Evolutionary conservation across 495 filamentous ascomycete genomes (phyloP).

Genomic region (Aspergillus affinis): DNA sequence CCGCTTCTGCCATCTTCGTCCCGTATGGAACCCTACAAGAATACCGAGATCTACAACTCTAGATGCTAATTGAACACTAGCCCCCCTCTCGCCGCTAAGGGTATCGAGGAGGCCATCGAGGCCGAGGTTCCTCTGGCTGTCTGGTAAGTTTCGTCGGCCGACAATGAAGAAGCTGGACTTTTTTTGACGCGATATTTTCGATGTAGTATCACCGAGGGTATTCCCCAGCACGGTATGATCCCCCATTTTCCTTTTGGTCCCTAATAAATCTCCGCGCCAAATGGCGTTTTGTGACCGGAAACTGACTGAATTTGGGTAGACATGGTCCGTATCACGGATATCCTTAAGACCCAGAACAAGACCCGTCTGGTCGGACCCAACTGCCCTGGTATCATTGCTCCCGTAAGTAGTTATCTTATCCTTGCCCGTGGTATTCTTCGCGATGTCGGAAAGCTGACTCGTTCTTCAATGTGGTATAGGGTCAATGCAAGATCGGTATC

Average conservation of each 20-base stretch:
- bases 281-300: neutral
- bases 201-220: conserved; percentile 89
- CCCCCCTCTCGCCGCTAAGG: conserved; percentile 84
- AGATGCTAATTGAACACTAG: conserved; percentile 38
- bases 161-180: conserved; percentile 14
- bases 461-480: conserved; percentile 45
- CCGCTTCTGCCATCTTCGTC: conserved; percentile 94
- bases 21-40: conserved; percentile 57
- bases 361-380: conserved; percentile 96
- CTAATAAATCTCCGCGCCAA: conserved; percentile 27
- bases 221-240: conserved; percentile 85
- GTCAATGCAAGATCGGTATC: conserved; percentile 99
- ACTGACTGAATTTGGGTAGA: conserved; percentile 47
- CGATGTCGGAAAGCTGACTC: conserved; percentile 11
- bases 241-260: conserved; percentile 3
- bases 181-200: conserved; percentile 6
- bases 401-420: conserved; percentile 41
- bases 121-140: conserved; percentile 93
- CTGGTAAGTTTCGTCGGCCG: conserved; percentile 54
- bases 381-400: conserved; percentile 97
- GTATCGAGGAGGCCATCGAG: conserved; percentile 94
- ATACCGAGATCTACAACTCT: neutral
- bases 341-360: conserved; percentile 96
- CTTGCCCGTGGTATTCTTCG: neutral
- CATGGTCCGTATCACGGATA: conserved; percentile 98